Conservation (phyloP, 805 yeast species). For the Kodamaea kakaduensis region DNA sequence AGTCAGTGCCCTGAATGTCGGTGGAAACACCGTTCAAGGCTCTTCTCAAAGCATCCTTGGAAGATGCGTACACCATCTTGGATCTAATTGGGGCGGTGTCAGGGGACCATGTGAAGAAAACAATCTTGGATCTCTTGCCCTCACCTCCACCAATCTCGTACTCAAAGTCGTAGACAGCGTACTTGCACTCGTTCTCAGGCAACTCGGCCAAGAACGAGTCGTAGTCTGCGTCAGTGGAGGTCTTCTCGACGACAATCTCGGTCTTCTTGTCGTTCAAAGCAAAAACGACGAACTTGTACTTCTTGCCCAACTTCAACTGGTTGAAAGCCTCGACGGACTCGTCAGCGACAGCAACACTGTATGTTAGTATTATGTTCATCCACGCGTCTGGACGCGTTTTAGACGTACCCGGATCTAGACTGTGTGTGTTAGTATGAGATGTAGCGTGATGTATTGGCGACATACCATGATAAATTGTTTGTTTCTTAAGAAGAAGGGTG, state of each 20-base stretch:
- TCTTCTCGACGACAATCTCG: constrained; percentile 83
- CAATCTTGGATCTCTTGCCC: constrained; percentile 83
- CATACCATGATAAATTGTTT: constrained; percentile 7
- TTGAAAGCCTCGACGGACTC: constrained; percentile 93
- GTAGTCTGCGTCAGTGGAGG: constrained; percentile 71
- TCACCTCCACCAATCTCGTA: constrained; percentile 86
- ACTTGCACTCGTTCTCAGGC: constrained; percentile 94
- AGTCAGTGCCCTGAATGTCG: constrained; percentile 97
- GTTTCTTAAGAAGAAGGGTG: background rate
- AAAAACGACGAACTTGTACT: constrained; percentile 78
- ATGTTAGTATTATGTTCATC: constrained; percentile 18
- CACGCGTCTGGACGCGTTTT: background rate
- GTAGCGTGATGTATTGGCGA: background rate
- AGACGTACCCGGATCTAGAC: constrained; percentile 18
- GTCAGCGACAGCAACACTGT: constrained; percentile 52
- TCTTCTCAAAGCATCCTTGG: constrained; percentile 96
- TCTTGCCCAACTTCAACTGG: constrained; percentile 89
- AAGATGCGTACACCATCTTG: constrained; percentile 98
- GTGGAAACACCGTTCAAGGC: constrained; percentile 92
- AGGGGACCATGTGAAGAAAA: constrained; percentile 89
- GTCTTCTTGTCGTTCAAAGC: constrained; percentile 82
- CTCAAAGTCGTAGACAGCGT: constrained; percentile 96
- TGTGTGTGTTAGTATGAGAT: constrained; percentile 12
- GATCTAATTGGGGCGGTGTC: constrained; percentile 93
- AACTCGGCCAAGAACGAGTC: constrained; percentile 82